phyloP scores from a whole-genome alignment of 2,329 filamentous ascomycete species.

The Lachnellula arida region DNA sequence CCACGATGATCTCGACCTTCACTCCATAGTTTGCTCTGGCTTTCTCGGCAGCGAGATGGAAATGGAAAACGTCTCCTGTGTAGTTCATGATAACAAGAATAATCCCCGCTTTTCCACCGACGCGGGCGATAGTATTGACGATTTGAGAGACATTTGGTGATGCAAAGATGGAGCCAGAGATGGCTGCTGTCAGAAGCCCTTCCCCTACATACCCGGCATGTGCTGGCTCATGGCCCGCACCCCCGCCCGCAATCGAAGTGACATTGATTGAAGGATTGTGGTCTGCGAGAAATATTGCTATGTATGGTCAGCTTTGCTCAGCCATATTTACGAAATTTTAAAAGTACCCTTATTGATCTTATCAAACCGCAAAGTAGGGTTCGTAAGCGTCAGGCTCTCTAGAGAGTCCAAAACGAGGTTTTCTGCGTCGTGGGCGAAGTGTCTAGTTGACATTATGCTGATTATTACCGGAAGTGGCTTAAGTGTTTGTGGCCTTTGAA shows the following conservation, averaged over 20 bases:
- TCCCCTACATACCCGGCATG: constrained; percentile 37
- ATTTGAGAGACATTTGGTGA: constrained; percentile 36
- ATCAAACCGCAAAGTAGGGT: constrained; percentile 39
- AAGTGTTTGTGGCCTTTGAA: no score
- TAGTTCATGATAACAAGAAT: constrained; percentile 35
- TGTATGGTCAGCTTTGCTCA: no score
- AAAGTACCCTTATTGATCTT: constrained; percentile 10
- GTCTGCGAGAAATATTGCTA: no score
- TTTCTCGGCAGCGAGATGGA: constrained; percentile 36
- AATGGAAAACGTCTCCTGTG: constrained; percentile 38
- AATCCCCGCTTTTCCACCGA: constrained; percentile 10
- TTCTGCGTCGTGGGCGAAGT: constrained; percentile 10
- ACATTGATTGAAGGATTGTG: no score
- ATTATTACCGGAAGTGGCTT: no score
- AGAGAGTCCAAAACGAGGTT: constrained; percentile 42
- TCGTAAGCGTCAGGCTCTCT: constrained; percentile 41
- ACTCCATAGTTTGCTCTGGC: constrained; percentile 20
- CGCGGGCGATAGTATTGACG: constrained; percentile 33
- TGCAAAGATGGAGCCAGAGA: constrained; percentile 37
- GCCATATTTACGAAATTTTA: no score
- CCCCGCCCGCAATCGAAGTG: constrained; percentile 13
- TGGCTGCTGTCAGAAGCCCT: constrained; percentile 34
- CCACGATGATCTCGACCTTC: constrained; percentile 11
- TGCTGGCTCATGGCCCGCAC: constrained; percentile 34
- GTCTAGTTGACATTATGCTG: constrained; percentile 5